Percentiles rank a stretch among this genome's conserved stretches.
phyloP scores from a whole-genome alignment of 495 filamentous ascomycete species.

The Polyplosphaeria fusca region DNA sequence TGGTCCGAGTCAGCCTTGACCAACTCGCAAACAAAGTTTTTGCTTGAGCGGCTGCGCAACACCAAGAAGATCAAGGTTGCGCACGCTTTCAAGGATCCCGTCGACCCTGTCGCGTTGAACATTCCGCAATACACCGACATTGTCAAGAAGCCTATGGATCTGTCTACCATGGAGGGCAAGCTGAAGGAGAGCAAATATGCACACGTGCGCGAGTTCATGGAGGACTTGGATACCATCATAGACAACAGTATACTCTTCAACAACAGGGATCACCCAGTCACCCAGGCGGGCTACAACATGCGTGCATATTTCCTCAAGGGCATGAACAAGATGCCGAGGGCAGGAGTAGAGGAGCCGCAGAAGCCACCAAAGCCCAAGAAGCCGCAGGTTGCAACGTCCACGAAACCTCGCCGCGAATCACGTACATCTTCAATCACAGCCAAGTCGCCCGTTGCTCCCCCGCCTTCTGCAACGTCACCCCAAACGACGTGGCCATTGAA shows the following conservation, averaged over 20 bases:
- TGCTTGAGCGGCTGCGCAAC: constrained; percentile 58
- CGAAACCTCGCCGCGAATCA: constrained; percentile 31
- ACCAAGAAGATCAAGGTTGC: constrained; percentile 80
- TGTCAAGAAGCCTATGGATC: constrained; percentile 76
- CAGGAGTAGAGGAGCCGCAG: constrained; percentile 51
- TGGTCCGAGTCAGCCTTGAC: constrained; percentile 46
- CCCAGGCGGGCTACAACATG: constrained; percentile 59
- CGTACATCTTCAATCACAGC: constrained; percentile 31
- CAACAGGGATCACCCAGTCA: constrained; percentile 68
- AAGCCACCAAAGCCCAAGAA: constrained; percentile 61
- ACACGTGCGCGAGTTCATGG: constrained; percentile 60
- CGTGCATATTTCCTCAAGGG: constrained; percentile 59
- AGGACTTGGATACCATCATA: constrained; percentile 72
- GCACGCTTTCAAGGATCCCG: constrained; percentile 67
- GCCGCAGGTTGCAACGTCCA: constrained; percentile 38
- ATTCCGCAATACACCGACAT: constrained; percentile 69
- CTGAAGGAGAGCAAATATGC: constrained; percentile 66
- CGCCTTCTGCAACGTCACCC: constrained; percentile 47
- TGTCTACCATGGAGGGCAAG: constrained; percentile 75
- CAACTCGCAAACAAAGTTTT: constrained; percentile 55
- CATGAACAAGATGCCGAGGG: constrained; percentile 48
- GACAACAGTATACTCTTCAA: constrained; percentile 79
- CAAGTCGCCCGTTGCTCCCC: constrained; percentile 39
- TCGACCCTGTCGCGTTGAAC: constrained; percentile 63
- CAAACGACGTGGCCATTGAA: constrained; percentile 73